Conservation (phyloP, 2,329 filamentous ascomycete species). For the Fusarium paranaense region DNA sequence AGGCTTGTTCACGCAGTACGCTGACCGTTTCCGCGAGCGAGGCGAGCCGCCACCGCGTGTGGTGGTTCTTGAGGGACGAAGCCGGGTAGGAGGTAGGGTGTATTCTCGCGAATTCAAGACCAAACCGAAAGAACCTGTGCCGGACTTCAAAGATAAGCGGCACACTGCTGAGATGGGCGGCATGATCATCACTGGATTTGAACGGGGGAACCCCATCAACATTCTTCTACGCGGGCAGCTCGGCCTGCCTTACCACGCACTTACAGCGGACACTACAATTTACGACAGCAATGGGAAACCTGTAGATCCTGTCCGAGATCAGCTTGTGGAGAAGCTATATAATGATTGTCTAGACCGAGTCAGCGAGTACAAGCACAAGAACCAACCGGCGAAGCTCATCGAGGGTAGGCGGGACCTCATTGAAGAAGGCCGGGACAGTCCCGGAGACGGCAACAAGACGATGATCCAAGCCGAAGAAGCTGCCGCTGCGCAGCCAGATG, state of each 20-base stretch:
- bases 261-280: constrained; percentile 85
- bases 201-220: constrained; percentile 93
- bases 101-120: constrained; percentile 81
- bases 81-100: constrained; percentile 89
- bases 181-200: constrained; percentile 98
- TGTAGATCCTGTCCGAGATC: constrained; percentile 82
- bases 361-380: constrained; percentile 88
- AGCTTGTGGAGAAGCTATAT: constrained; percentile 89
- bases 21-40: constrained; percentile 71
- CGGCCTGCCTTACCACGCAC: constrained; percentile 83
- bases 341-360: constrained; percentile 95
- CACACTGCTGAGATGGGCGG: constrained; percentile 96
- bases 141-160: constrained; percentile 66
- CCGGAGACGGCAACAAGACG: constrained; percentile 75
- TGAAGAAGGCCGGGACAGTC: constrained; percentile 83
- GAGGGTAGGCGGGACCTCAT: constrained; percentile 87
- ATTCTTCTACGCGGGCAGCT: constrained; percentile 91
- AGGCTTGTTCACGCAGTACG: constrained; percentile 84
- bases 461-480: constrained; percentile 79
- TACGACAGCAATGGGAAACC: constrained; percentile 86
- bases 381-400: constrained; percentile 75
- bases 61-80: constrained; percentile 86
- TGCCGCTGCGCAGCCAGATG: constrained; percentile 69
- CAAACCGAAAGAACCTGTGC: constrained; percentile 65
- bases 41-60: constrained; percentile 79